Evolutionary conservation across 2,329 filamentous ascomycete species (phyloP).

Genomic region (Claviceps africana): DNA sequence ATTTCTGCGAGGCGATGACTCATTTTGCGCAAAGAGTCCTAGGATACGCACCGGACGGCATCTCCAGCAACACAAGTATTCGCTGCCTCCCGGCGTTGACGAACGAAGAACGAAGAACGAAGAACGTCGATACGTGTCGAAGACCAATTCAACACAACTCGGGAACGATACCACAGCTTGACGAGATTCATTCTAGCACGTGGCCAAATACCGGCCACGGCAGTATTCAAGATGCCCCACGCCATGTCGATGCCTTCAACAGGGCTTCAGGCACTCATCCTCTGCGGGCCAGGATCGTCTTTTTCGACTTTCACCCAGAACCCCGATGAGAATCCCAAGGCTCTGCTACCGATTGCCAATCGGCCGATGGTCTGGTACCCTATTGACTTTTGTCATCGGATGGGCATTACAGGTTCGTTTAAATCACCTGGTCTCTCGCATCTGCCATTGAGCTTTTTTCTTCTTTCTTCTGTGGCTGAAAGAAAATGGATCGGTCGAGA

Average conservation of each 20-base stretch:
- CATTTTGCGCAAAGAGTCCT: not conserved
- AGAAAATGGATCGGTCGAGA: not conserved
- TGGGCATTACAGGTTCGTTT: conserved; percentile 56
- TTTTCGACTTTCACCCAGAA: conserved; percentile 73
- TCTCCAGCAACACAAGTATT: not conserved
- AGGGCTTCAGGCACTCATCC: conserved; percentile 69
- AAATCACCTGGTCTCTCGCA: not conserved
- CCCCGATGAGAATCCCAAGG: conserved; percentile 69
- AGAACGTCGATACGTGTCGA: not conserved
- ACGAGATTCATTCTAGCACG: not conserved
- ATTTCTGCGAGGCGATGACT: conserved; percentile 5
- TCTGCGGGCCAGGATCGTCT: conserved; percentile 70
- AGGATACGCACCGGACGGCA: not conserved
- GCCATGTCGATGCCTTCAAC: conserved; percentile 57
- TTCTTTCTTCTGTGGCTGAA: not conserved
- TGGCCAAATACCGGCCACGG: not conserved
- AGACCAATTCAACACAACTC: not conserved
- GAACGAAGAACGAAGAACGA: not conserved
- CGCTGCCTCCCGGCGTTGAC: not conserved
- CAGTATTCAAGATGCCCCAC: conserved; percentile 49
- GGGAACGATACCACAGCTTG: not conserved
- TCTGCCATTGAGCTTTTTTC: not conserved
- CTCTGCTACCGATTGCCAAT: conserved; percentile 69
- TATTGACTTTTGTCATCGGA: conserved; percentile 71
- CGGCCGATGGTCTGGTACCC: conserved; percentile 84